These are phyloP conservation scores for Hypericum perforatum DNA, from an alignment of 345 rosid genomes.

Conservation along the genomic window DNA sequence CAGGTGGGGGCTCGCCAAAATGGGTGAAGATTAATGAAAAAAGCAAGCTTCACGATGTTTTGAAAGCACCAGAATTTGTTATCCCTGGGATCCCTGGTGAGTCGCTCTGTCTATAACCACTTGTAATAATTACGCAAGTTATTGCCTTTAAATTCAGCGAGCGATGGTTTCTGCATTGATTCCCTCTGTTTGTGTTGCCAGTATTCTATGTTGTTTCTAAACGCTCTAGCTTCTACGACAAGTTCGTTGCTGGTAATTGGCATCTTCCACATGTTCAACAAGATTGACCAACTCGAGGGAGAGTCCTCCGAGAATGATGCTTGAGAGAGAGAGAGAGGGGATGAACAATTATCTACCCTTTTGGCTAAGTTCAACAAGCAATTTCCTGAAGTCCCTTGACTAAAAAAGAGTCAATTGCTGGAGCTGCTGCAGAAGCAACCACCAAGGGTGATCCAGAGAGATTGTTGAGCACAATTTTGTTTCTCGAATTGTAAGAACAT, in stretches of 20 bases:
- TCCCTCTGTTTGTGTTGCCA: constrained; percentile 18
- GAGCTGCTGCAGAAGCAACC: too few relatives aligned
- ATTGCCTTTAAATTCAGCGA: not conserved
- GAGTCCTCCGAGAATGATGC: too few relatives aligned
- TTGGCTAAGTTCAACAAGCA: too few relatives aligned
- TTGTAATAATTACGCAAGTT: not conserved
- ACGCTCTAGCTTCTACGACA: constrained; percentile 47
- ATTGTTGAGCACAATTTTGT: too few relatives aligned
- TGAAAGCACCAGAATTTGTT: constrained; percentile 51
- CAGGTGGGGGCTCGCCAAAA: constrained; percentile 34
- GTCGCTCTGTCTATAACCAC: constrained; percentile 2
- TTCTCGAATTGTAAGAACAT: too few relatives aligned
- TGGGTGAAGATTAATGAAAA: constrained; percentile 75
- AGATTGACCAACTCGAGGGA: too few relatives aligned
- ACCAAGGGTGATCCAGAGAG: too few relatives aligned
- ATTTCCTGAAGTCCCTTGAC: too few relatives aligned
- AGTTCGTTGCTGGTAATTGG: constrained; percentile 68
- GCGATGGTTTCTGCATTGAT: not conserved
- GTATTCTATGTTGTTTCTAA: constrained; percentile 69
- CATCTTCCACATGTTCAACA: constrained; percentile 12
- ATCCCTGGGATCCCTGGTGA: constrained; percentile 76
- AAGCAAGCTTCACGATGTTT: constrained; percentile 46
- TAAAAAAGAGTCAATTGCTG: too few relatives aligned
- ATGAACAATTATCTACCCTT: too few relatives aligned
- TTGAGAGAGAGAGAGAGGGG: too few relatives aligned